Evolutionary conservation across 139 green algal genomes (phyloP).

Genomic region (Chlorella sp.): DNA sequence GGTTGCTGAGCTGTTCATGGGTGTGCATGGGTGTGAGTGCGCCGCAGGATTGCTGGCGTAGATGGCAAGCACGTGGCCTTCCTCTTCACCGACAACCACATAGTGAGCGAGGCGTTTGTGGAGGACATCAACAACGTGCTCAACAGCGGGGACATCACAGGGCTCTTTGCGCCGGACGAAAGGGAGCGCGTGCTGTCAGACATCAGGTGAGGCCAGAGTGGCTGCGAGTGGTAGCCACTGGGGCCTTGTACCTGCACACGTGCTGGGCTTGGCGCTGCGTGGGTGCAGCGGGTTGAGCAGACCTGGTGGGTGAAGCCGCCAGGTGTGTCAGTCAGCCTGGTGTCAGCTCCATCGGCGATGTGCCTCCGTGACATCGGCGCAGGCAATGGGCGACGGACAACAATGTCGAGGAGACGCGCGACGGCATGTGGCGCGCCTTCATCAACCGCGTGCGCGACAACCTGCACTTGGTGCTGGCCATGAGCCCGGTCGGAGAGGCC

Average conservation of each 20-base stretch:
- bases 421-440: conserved; percentile 31
- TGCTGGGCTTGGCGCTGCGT: too few species aligned
- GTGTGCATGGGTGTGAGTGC: too few species aligned
- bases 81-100: conserved; percentile 74
- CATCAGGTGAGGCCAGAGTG: too few species aligned
- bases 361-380: too few species aligned
- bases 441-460: conserved; percentile 50
- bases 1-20: too few species aligned
- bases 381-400: not conserved
- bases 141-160: conserved; percentile 67
- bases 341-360: too few species aligned
- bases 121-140: conserved; percentile 83
- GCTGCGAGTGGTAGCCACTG: too few species aligned
- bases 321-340: too few species aligned
- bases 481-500: conserved; percentile 71
- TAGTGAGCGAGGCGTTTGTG: conserved; percentile 65
- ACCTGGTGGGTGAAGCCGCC: too few species aligned
- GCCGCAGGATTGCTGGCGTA: conserved; percentile 48
- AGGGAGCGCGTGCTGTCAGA: conserved; percentile 14
- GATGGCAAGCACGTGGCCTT: conserved; percentile 61
- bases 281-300: too few species aligned
- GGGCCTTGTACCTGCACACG: too few species aligned
- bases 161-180: conserved; percentile 18
- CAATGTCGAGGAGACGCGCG: conserved; percentile 26
- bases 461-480: conserved; percentile 76